Percentiles rank a stretch among this genome's conserved stretches.
Conservation (phyloP, 345 rosid genomes). For the Hirschfeldia incana region DNA sequence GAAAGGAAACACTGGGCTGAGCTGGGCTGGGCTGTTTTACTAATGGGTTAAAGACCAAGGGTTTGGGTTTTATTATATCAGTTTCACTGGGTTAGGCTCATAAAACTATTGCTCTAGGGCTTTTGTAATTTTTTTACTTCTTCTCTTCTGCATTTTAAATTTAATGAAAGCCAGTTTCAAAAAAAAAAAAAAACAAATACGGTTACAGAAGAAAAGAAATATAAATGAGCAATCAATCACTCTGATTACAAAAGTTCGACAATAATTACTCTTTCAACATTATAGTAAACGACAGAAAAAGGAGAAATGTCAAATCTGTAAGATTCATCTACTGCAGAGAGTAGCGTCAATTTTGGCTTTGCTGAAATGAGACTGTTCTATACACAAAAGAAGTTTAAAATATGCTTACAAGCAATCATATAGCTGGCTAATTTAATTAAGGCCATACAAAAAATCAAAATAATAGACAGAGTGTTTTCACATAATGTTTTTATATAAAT, state of each 20-base stretch:
- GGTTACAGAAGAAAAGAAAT: background rate
- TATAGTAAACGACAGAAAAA: constrained; percentile 1
- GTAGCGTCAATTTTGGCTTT: constrained; percentile 19
- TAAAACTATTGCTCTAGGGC: too few relatives aligned
- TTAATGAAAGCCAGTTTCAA: too few relatives aligned
- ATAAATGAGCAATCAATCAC: constrained; percentile 4
- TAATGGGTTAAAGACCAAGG: too few relatives aligned
- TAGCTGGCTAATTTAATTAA: background rate
- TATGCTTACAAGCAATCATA: background rate
- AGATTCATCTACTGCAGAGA: constrained; percentile 25
- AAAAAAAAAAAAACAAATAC: background rate
- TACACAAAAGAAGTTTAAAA: background rate
- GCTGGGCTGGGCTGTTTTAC: too few relatives aligned
- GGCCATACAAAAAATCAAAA: background rate
- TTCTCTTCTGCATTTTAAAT: too few relatives aligned
- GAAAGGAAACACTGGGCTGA: too few relatives aligned
- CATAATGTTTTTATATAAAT: background rate
- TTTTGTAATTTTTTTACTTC: too few relatives aligned
- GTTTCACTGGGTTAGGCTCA: too few relatives aligned
- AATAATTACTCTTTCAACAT: constrained; percentile 21
- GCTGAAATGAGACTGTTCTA: constrained; percentile 9
- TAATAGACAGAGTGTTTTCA: background rate
- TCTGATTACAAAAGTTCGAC: constrained; percentile 23
- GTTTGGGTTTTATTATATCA: too few relatives aligned
- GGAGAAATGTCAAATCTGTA: constrained; percentile 19